Percentiles rank a stretch among this genome's conserved stretches.
Conservation (phyloP, 352 stramenopile genomes). For the Pythium graminicola region DNA sequence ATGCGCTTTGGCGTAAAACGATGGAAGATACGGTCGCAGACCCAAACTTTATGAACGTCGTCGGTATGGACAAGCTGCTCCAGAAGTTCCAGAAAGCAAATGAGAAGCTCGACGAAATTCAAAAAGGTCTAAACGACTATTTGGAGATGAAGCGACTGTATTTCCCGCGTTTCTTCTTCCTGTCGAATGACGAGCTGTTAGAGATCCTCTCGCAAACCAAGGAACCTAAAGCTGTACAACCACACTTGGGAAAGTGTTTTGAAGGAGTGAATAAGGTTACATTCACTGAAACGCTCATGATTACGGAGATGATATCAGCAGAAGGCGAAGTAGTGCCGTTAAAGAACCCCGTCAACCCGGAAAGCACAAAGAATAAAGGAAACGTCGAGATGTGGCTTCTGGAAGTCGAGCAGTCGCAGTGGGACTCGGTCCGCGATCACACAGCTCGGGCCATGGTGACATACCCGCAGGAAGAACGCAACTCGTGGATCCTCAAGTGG, state of each 20-base stretch:
- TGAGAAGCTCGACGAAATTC: conserved; percentile 92
- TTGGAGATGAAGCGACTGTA: conserved; percentile 81
- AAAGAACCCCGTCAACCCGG: conserved; percentile 78
- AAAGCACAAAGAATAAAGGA: conserved; percentile 90
- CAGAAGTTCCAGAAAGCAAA: conserved; percentile 92
- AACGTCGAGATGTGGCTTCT: conserved; percentile 95
- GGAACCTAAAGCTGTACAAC: conserved; percentile 89
- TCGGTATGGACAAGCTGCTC: conserved; percentile 85
- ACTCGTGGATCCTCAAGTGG: conserved; percentile 92
- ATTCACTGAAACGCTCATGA: conserved; percentile 87
- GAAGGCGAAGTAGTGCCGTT: conserved; percentile 90
- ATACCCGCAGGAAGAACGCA: conserved; percentile 72
- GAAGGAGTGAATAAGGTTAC: conserved; percentile 90
- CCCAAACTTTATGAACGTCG: conserved; percentile 86
- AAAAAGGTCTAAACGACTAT: conserved; percentile 87
- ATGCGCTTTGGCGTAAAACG: conserved; percentile 88
- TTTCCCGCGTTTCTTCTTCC: conserved; percentile 94
- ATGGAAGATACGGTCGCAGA: conserved; percentile 88
- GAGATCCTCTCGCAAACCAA: conserved; percentile 94
- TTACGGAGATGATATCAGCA: conserved; percentile 92
- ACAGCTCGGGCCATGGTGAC: conserved; percentile 82
- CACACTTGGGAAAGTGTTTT: conserved; percentile 87
- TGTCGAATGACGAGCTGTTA: conserved; percentile 93
- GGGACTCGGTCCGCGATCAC: conserved; percentile 88
- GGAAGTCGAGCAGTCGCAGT: conserved; percentile 89